Base-by-base conservation (phyloP, 257 asterid genomes). In the Paraleonurus japonicus region DNA sequence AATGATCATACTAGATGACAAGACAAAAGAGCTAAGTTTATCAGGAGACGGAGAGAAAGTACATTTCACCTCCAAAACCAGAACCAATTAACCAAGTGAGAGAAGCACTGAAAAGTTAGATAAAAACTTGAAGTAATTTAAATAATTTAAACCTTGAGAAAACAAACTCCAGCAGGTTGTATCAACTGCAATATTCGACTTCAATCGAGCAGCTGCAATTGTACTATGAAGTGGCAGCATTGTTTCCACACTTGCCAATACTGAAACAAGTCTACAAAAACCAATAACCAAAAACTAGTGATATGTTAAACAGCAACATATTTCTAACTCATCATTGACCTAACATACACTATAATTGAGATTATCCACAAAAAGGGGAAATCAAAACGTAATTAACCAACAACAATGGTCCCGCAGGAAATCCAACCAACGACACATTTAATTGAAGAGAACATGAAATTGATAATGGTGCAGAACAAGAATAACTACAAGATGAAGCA, bases 191-290 rank as follows among this genome's bases (percentile, higher is more conserved):
- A 86, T 80, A 61, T 82, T 82, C 33, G 92, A 84, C 80, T 77
- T 83, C 78, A 84, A 71, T 62, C 92, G 86, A 72, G 92, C 85
- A 60, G 86, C 82, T 16, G 92, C 89, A 69, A 84, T 77, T 28
- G 83, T 61, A 60, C 87, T 82, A 70, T 86, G 92, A 22, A 86
- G 83, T 13, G 92, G 92, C 76, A 84, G 47, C 89, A 84, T 80
- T 15, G 89, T 76, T 53, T 74, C 87, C 73, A 84, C 45, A 61
- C 82, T 62, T 32, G 80, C 81, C 78, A 86, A 32, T 60, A 63
- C 81, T 5, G 78, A 76, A 65, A 76, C 80, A 77, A 82, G 45
- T 85, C 87, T 86, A 30, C 64, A 73, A 35, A 54, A 22, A 10
- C 15, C 61, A 58, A 39, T 27, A 32, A 57, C 24, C 65, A 37